These are phyloP conservation scores for Alternaria sp. DNA, from an alignment of 2,329 filamentous ascomycete genomes.

Conservation along the genomic window DNA sequence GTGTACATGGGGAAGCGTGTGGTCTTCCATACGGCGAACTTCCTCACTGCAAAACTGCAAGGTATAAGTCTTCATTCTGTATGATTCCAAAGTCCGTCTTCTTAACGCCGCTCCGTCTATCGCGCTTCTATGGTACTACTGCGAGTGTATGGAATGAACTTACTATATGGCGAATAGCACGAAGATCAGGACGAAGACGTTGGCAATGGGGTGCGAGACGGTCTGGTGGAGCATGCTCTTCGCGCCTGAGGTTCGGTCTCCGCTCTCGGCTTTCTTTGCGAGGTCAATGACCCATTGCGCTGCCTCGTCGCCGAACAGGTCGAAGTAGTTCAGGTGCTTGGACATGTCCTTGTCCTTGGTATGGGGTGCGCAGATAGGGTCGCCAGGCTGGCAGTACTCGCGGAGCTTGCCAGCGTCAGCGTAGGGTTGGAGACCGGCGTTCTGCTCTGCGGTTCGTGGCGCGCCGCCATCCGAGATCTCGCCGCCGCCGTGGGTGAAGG, in stretches of 20 bases:
- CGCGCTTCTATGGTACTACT: slow-evolving; percentile 1
- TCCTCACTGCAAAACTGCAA: slow-evolving; percentile 27
- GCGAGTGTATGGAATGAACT: slow-evolving; percentile 14
- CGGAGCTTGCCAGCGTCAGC: slow-evolving; percentile 58
- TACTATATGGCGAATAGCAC: slow-evolving; percentile 29
- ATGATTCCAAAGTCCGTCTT: not conserved
- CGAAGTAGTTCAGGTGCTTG: slow-evolving; percentile 65
- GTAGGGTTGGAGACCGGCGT: slow-evolving; percentile 30
- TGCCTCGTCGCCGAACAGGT: slow-evolving; percentile 29
- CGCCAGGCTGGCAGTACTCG: slow-evolving; percentile 67
- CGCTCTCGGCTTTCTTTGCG: slow-evolving; percentile 20
- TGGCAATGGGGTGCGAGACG: slow-evolving; percentile 30
- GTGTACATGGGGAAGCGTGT: slow-evolving; percentile 21
- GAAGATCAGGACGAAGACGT: slow-evolving; percentile 29
- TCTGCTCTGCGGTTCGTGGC: slow-evolving; percentile 26
- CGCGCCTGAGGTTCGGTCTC: slow-evolving; percentile 17
- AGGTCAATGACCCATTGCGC: slow-evolving; percentile 30
- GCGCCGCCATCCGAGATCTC: slow-evolving; percentile 28
- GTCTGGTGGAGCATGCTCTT: slow-evolving; percentile 26
- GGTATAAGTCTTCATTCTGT: slow-evolving; percentile 24
- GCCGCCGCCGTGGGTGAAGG: slow-evolving; percentile 30
- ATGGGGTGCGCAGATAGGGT: slow-evolving; percentile 67
- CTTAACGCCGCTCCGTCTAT: slow-evolving; percentile 6
- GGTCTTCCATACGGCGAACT: slow-evolving; percentile 29
- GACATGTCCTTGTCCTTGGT: slow-evolving; percentile 55